These are phyloP conservation scores for Aspergillus glaucus DNA, from an alignment of 2,329 filamentous ascomycete species.

Conservation along the genomic window DNA sequence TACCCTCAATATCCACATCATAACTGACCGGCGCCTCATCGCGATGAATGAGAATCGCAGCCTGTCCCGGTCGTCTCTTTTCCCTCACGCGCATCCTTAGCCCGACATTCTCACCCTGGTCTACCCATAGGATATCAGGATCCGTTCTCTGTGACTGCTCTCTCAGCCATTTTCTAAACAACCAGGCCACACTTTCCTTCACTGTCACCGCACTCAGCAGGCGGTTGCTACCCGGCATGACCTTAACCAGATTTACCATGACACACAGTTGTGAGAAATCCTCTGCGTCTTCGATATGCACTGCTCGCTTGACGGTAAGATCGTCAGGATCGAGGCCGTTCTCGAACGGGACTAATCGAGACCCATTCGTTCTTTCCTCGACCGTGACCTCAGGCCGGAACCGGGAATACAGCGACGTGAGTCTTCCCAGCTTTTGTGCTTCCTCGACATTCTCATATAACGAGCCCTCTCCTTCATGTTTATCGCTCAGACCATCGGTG, in stretches of 20 bases:
- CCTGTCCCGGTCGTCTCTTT: conserved; percentile 36
- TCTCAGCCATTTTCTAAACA: conserved; percentile 68
- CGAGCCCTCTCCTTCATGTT: conserved; percentile 35
- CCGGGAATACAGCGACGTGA: conserved; percentile 59
- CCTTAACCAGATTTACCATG: conserved; percentile 61
- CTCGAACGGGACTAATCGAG: conserved; percentile 7
- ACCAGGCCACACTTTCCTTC: conserved; percentile 60
- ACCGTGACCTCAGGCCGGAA: conserved; percentile 61
- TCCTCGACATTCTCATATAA: conserved; percentile 27
- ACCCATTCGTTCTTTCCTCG: conserved; percentile 21
- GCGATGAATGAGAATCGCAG: conserved; percentile 48
- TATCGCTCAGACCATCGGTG: conserved; percentile 53
- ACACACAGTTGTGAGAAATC: conserved; percentile 69
- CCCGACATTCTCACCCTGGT: conserved; percentile 57
- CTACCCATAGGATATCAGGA: conserved; percentile 60
- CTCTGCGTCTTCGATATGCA: conserved; percentile 36
- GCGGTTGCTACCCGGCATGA: conserved; percentile 54
- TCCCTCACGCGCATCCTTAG: conserved; percentile 60
- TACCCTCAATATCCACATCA: conserved; percentile 66
- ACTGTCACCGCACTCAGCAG: conserved; percentile 61
- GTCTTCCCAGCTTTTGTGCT: conserved; percentile 35
- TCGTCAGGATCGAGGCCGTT: conserved; percentile 5
- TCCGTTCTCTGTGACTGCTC: conserved; percentile 25
- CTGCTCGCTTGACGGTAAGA: neutral
- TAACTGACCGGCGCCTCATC: conserved; percentile 66